phyloP scores from a whole-genome alignment of 352 stramenopile genomes.

The Phytophthora kernoviae region DNA sequence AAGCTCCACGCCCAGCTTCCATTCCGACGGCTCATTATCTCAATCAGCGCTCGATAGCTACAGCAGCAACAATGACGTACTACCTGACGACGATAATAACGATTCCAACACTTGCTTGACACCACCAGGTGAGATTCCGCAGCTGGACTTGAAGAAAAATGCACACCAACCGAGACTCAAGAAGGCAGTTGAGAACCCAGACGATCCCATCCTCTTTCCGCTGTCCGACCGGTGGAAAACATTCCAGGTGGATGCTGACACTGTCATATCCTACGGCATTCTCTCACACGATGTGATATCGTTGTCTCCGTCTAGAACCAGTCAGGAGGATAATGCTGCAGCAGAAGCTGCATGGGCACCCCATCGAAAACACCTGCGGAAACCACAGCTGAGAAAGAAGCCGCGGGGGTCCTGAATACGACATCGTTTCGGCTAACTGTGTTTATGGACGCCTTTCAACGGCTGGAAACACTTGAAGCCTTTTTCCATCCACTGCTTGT shows the following conservation, averaged over 20 bases:
- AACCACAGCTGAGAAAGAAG: constrained; percentile 15
- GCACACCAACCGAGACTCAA: neutral
- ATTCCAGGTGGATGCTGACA: constrained; percentile 53
- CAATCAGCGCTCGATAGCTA: constrained; percentile 14
- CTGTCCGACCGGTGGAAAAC: constrained; percentile 43
- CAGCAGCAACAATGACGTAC: constrained; percentile 19
- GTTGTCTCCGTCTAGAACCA: constrained; percentile 8
- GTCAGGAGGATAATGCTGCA: neutral
- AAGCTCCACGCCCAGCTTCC: constrained; percentile 28
- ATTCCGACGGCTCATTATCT: constrained; percentile 11
- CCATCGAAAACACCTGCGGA: constrained; percentile 12
- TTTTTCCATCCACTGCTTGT: constrained; percentile 67
- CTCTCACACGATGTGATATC: constrained; percentile 41
- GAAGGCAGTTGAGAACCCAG: constrained; percentile 14
- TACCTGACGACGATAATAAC: constrained; percentile 18
- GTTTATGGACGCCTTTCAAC: constrained; percentile 72
- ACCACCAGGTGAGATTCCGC: constrained; percentile 1
- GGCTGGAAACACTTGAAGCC: constrained; percentile 52
- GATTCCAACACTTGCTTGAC: neutral
- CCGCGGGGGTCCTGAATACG: constrained; percentile 2
- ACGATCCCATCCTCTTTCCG: constrained; percentile 40
- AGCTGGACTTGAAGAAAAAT: constrained; percentile 23
- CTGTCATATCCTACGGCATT: constrained; percentile 52
- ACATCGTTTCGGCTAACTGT: constrained; percentile 61
- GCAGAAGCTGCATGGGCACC: constrained; percentile 5